Evolutionary conservation across 441 rosid genomes (phyloP), one percentile per base, ranked within the genome.

Genomic region (Metrosideros polymorpha): DNA sequence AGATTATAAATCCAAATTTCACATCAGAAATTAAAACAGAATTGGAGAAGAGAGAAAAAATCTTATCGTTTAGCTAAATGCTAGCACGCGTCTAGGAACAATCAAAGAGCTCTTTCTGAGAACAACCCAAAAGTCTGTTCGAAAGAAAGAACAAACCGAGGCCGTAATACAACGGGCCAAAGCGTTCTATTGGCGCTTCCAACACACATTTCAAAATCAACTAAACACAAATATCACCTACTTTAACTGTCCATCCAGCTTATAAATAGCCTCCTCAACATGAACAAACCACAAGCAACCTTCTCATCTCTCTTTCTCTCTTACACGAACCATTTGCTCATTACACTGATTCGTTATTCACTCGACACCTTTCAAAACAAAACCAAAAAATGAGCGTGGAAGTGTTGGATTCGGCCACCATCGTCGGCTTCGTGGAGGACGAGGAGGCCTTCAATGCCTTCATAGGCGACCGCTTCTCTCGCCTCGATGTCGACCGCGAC

Each of bases 381-480:
- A 12, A 10, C 25, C 25, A 30, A 24, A 57, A 59, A 92, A n/a
- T 92, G 94, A 91, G 94, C 43, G 94, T 91, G 50, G 93, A 90
- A 79, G 77, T 92, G 9, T 54, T 90, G 84, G 93, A 91, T 43
- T 82, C 91, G 17, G 88, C 89, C 4, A 92, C 93, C 39, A 92
- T 92, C 15, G 53, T 89, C 29, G 83, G 82, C 90, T 91, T 93
- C 12, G 86, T 93, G 18, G 91, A 91, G 84, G 93, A 93, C 22
- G 92, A 92, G 47, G 93, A 91, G 54, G 93, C 91, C 39, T 93
- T 92, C 90, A 6, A n/a, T 45, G 39, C 59, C 52, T 90, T 87
- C 6, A 47, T 91, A 29, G 14, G 50, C 0, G 88, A 91, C 29
- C 89, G 88, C 12, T 92, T 93, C 84, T 49, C 89, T 2, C 51